These are phyloP conservation scores for Phytophthora cactorum DNA, from an alignment of 352 stramenopile species.

Conservation along the genomic window DNA sequence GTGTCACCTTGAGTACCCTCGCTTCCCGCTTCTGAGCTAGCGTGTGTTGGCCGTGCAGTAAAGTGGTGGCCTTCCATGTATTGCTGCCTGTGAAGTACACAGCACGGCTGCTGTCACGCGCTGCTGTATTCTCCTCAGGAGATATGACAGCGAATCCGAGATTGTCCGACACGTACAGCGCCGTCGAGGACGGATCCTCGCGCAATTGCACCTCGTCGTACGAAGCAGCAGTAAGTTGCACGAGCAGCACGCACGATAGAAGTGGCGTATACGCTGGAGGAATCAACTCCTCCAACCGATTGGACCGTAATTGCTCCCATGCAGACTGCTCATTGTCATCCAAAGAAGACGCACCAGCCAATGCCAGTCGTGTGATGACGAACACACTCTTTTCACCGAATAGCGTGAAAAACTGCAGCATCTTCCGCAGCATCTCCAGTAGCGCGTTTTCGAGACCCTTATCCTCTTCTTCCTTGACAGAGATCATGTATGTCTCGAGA, in stretches of 20 bases:
- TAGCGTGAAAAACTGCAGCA: conserved; percentile 64
- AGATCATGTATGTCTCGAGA: conserved; percentile 60
- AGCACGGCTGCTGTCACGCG: conserved; percentile 37
- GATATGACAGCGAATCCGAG: conserved; percentile 51
- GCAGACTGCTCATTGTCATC: conserved; percentile 44
- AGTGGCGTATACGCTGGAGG: conserved; percentile 41
- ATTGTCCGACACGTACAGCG: conserved; percentile 39
- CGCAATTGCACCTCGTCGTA: conserved; percentile 50
- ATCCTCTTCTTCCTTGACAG: conserved; percentile 26
- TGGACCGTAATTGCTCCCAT: conserved; percentile 46
- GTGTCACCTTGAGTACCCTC: conserved; percentile 42
- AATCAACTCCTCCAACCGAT: conserved; percentile 40
- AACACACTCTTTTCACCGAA: conserved; percentile 58
- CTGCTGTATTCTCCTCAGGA: conserved; percentile 29
- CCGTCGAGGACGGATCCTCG: conserved; percentile 41
- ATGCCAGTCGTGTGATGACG: conserved; percentile 49
- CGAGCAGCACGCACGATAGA: conserved; percentile 45
- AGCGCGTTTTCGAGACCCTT: conserved; percentile 41
- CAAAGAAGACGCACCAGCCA: conserved; percentile 22
- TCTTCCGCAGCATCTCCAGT: conserved; percentile 50
- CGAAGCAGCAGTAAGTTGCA: conserved; percentile 43
- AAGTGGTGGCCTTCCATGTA: conserved; percentile 42
- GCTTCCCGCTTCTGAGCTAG: conserved; percentile 30
- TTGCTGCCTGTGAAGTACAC: conserved; percentile 37
- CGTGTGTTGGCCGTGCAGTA: conserved; percentile 32